These are phyloP conservation scores for Aegilops umbellulata DNA, from an alignment of 176 grass and related monocot genomes.

Conservation along the genomic window DNA sequence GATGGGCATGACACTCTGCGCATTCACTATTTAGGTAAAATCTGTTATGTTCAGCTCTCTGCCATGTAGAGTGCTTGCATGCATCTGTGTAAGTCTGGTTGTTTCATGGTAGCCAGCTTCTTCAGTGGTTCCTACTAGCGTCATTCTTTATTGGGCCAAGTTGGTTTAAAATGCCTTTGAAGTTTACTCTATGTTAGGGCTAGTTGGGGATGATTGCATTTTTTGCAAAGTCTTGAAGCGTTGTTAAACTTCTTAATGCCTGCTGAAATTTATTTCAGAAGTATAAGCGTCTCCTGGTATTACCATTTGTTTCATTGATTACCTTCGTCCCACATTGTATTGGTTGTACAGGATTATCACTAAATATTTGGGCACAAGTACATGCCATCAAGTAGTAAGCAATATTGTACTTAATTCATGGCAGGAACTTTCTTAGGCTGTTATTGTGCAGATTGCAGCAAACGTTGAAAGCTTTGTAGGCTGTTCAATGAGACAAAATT, in stretches of 20 bases:
- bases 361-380: slow-evolving; percentile 6
- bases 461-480: background rate
- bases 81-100: background rate
- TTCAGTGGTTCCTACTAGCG: background rate
- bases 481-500: background rate
- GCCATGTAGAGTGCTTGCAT: background rate
- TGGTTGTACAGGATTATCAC: background rate
- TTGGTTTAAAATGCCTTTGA: background rate
- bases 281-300: background rate
- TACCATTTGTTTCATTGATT: background rate
- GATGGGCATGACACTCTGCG: slow-evolving; percentile 42
- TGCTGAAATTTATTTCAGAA: slow-evolving; percentile 8
- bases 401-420: background rate
- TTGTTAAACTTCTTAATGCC: background rate
- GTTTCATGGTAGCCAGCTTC: background rate
- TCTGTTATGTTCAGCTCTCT: slow-evolving; percentile 15
- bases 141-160: background rate
- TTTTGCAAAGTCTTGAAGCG: background rate
- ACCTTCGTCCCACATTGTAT: background rate
- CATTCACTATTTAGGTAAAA: slow-evolving; percentile 98
- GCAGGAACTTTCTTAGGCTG: background rate
- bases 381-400: slow-evolving; percentile 6
- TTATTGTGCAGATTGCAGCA: background rate
- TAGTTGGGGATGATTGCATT: background rate
- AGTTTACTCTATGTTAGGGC: background rate